phyloP scores from a whole-genome alignment of 1,284 basidiomycete genomes.

The Moesziomyces sp. region DNA sequence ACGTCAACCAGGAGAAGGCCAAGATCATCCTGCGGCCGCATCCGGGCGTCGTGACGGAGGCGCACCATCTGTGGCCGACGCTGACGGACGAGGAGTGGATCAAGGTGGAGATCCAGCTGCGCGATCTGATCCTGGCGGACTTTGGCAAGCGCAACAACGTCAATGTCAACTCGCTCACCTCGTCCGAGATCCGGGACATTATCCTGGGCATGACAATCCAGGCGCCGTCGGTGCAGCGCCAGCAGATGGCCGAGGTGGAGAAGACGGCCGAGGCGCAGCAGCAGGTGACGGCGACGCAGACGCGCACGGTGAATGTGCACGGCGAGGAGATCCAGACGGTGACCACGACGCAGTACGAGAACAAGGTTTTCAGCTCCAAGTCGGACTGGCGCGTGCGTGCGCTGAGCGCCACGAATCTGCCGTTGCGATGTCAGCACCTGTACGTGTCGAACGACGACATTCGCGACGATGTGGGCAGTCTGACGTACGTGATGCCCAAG shows the following conservation, averaged over 20 bases:
- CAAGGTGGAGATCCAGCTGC: constrained; percentile 95
- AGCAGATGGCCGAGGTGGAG: constrained; percentile 99
- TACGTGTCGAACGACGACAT: constrained; percentile 99
- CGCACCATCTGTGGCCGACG: constrained; percentile 97
- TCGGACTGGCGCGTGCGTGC: constrained; percentile 99
- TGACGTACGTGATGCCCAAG: constrained; percentile 96
- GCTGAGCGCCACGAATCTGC: constrained; percentile 93
- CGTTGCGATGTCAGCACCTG: constrained; percentile 95
- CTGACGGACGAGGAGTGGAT: constrained; percentile 98
- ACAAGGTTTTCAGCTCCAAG: constrained; percentile 96
- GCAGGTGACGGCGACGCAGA: constrained; percentile 96
- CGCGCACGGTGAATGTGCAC: constrained; percentile 95
- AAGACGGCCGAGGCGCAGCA: constrained; percentile 89
- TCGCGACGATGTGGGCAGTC: constrained; percentile 92
- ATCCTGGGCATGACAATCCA: constrained; percentile 83
- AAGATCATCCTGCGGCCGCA: constrained; percentile 74
- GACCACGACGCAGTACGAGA: constrained; percentile 98
- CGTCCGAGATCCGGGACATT: constrained; percentile 81
- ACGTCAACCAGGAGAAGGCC: constrained; percentile 99
- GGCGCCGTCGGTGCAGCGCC: constrained; percentile 83
- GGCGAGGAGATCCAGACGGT: constrained; percentile 96
- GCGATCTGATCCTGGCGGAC: constrained; percentile 75
- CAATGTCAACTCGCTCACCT: constrained; percentile 95
- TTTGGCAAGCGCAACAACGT: constrained; percentile 99
- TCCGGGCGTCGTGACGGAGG: constrained; percentile 84